phyloP scores from a whole-genome alignment of 179 eudicot genomes.

The Corrigiola litoralis region DNA sequence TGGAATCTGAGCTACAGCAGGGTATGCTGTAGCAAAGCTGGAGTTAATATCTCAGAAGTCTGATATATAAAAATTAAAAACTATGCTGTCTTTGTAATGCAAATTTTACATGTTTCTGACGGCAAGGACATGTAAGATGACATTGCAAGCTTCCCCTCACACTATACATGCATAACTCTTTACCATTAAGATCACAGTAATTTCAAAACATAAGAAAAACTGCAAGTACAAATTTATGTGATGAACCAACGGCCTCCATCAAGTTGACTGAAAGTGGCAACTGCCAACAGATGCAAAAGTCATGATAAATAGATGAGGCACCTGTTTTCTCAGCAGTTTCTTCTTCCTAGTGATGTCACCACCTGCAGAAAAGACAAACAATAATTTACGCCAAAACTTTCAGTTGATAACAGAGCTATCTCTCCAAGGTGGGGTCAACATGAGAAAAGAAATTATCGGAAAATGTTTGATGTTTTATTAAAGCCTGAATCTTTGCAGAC shows the following conservation, averaged over 20 bases:
- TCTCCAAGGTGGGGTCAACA: not conserved
- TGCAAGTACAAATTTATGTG: too few species aligned
- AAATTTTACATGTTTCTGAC: too few species aligned
- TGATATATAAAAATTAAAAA: too few species aligned
- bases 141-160: too few species aligned
- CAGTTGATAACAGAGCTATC: not conserved
- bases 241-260: not conserved
- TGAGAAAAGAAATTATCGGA: not conserved
- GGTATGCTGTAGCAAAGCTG: not conserved
- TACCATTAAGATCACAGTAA: too few species aligned
- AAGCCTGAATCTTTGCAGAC: not conserved
- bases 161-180: too few species aligned
- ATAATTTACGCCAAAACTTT: not conserved
- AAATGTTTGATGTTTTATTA: not conserved
- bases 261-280: not conserved
- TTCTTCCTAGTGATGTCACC: constrained; percentile 93
- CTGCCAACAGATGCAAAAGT: not conserved
- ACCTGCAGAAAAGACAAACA: constrained; percentile 40
- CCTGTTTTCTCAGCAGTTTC: constrained; percentile 94
- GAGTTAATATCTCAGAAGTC: too few species aligned
- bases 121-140: too few species aligned
- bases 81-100: too few species aligned
- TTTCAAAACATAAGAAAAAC: too few species aligned
- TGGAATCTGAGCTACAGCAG: not conserved
- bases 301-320: constrained; percentile 10